A percentile compares a stretch with the other conserved stretches of the same genome.
These are phyloP conservation scores for Boletus semigastroideus DNA, from an alignment of 1,284 basidiomycete genomes.

Conservation along the genomic window DNA sequence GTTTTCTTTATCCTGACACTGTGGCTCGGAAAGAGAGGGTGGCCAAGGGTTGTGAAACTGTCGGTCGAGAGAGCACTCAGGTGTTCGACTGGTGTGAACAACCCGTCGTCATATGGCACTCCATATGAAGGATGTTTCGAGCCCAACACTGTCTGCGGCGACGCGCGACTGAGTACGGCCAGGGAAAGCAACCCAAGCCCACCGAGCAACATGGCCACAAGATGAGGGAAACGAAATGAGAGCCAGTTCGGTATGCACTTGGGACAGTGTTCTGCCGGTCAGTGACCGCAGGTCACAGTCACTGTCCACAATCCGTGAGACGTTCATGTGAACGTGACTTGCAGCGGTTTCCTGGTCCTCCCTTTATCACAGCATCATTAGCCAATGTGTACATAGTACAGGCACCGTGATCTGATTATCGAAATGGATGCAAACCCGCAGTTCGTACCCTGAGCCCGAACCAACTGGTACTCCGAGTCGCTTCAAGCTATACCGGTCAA, in stretches of 20 bases:
- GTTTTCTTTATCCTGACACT: conserved; percentile 53
- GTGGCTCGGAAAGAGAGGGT: conserved; percentile 55
- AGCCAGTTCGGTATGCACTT: neutral
- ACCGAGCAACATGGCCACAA: conserved; percentile 11
- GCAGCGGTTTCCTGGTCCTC: too few species aligned
- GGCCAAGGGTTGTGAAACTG: conserved; percentile 47
- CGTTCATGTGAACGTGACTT: too few species aligned
- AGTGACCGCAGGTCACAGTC: too few species aligned
- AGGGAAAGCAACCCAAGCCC: conserved; percentile 18
- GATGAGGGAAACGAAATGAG: neutral
- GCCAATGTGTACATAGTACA: too few species aligned
- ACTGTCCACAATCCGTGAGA: too few species aligned
- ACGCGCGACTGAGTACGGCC: conserved; percentile 13
- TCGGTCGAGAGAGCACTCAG: conserved; percentile 42
- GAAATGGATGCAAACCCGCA: too few species aligned
- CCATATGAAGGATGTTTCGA: neutral
- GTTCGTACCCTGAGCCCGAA: too few species aligned
- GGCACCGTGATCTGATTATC: too few species aligned
- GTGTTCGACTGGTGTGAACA: conserved; percentile 28
- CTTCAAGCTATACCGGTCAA: too few species aligned
- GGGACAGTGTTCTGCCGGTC: too few species aligned
- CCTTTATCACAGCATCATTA: too few species aligned
- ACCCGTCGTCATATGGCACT: conserved; percentile 24
- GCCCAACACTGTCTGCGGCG: conserved; percentile 18
- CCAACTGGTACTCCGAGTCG: too few species aligned